Evolutionary conservation across 768 basidiomycete genomes (phyloP).

Genomic region (Panus rudis): DNA sequence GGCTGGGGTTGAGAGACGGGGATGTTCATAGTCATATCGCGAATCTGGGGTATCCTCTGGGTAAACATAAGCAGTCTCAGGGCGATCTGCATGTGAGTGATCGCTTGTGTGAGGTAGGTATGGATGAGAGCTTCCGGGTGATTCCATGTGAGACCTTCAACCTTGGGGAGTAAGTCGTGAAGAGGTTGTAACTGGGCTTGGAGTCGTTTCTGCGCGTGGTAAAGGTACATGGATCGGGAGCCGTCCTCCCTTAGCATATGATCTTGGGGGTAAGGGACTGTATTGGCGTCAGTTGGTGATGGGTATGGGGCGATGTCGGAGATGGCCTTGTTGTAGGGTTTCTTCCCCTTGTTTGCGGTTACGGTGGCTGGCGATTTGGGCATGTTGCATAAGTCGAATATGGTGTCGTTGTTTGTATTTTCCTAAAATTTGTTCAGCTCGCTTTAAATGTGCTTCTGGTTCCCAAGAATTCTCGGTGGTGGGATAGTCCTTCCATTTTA

Average conservation of each 20-base stretch:
- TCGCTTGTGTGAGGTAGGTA: too few species aligned
- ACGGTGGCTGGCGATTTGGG: slow-evolving; percentile 23
- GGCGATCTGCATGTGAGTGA: too few species aligned
- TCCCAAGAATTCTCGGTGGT: slow-evolving; percentile 4
- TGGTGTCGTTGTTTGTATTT: slow-evolving; percentile 3
- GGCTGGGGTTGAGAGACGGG: too few species aligned
- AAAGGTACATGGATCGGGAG: slow-evolving; percentile 73
- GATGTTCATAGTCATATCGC: too few species aligned
- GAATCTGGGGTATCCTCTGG: too few species aligned
- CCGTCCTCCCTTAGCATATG: slow-evolving; percentile 64
- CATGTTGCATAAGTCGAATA: slow-evolving; percentile 2
- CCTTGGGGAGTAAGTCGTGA: slow-evolving; percentile 45
- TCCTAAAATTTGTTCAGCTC: neutral
- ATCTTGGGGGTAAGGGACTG: slow-evolving; percentile 57
- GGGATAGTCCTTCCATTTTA: slow-evolving; percentile 2
- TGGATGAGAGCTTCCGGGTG: too few species aligned
- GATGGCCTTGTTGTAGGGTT: slow-evolving; percentile 48
- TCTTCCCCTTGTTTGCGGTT: slow-evolving; percentile 57
- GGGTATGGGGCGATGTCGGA: slow-evolving; percentile 41
- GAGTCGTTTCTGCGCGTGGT: slow-evolving; percentile 48
- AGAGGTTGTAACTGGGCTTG: slow-evolving; percentile 28
- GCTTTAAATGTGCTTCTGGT: neutral
- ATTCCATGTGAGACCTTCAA: slow-evolving; percentile 56
- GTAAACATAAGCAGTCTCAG: too few species aligned
- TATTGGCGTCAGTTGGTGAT: slow-evolving; percentile 49